Base-by-base conservation (phyloP, 345 rosid genomes). In the Lepidium sativum region DNA sequence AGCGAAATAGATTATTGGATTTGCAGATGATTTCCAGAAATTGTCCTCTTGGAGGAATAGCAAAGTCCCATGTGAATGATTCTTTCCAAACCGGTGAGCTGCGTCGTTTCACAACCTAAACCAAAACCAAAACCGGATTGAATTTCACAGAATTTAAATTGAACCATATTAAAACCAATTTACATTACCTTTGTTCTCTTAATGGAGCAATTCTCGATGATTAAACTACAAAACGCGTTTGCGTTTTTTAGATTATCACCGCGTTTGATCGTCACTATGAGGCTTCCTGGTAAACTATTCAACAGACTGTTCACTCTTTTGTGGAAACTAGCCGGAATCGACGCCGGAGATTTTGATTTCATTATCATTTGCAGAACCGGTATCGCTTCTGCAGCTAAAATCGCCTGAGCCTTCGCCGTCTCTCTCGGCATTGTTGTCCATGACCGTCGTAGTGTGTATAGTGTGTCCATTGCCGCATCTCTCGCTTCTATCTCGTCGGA, bases 21-120 rank as follows among this genome's bases (percentile, higher is more conserved):
- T 86, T 91, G 88, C 98, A 91, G 17, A 85, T 72, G 54, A 91
- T 86, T 73, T 88, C 94, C 23, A 91, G 96, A 65, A 84, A 83
- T 39, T 82, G 95, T 55, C 98, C 90, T 69, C 84, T 88, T 0
- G 98, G 98, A 20, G 96, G 87, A 44, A 85, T 79, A 77, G 78
- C 86, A 54, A 91, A 91, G 32, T 84, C 86, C 98, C 96, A 91
- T 18, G 92, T 84, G 66, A 92, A 92, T 13, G 84, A 85, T 82
- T 88, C 96, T 23, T 86, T 78, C 98, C 96, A 88, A 65, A 88
- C 98, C 14, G 96, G 98, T 61, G 83, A 79, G 56, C 49, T 80
- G 44, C 78, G 81, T 65, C 85, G 86, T 84, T 73, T 86, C 66
- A 85, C 85, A 21, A 92, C 92, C 96, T 88, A 71, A 71, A 32